Base-by-base conservation (phyloP, 2,329 filamentous ascomycete species). In the Phyllosticta paracitricarpa region DNA sequence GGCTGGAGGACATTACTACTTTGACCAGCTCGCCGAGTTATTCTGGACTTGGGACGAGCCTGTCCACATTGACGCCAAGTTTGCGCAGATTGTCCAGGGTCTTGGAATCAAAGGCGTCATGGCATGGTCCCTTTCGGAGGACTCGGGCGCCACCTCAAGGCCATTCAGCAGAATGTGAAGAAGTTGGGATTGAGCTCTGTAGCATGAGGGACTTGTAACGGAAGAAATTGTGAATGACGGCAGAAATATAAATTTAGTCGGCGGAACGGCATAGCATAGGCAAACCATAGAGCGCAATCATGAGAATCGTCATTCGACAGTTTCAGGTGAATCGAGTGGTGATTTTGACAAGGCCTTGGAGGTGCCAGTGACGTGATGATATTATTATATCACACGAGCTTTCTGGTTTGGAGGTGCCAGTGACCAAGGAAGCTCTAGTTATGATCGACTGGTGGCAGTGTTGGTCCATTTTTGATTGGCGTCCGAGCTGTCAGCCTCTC, bases 21-120 rank as follows among this genome's bases (percentile, higher is more conserved):
- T 82, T 78, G 88, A 91, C 68, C 63, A 69, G 0, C 64, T 74
- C 4, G 77, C 83, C 65, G 73, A 80, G 59, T 70, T 86, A 30
- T 91, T 88, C 81, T 91, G 88, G 88, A 86, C 86, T 0, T 91
- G 85, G 77, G 89, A 91, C 63, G 88, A 84, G 0, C 77, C 81
- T 0, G 77, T 78, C 7, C 78, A 84, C 12, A 85, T 91, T 57
- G 66, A 71, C 12, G 75, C 76, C 61, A 91, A 91, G 74, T 83
- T 89, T 62, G 73, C 78, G 3, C 70, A 80, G 4, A 79, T 91
- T 40, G 78, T 89, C 2, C 74, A 77, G 30, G 76, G 76, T 33
- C 79, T 81, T 68, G 72, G 75, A 0, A 71, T 91, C 0, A 87
- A 88, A 1, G 88, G 89, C 17, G 83, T 89, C 4, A 89, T 91